Base-by-base conservation (phyloP, 2,329 filamentous ascomycete species). In the Leptodontidium sp. region DNA sequence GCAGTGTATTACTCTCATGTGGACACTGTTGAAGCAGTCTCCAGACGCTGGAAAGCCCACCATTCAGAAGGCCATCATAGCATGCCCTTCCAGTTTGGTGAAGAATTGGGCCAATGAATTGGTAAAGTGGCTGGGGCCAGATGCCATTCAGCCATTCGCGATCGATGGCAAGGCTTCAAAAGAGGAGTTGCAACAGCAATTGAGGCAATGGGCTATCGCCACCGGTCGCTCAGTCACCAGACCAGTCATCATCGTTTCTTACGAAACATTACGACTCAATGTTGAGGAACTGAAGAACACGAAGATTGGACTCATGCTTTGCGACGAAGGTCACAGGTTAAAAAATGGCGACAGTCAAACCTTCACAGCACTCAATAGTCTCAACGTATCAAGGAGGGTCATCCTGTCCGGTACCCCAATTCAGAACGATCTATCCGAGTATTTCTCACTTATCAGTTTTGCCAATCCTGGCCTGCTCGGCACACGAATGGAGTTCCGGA, bases 71-170 rank as follows among this genome's bases (percentile, higher is more conserved):
- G 97, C 94, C 64, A 93, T 99, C 50, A 97, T 99, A 74, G 96
- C 94, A 12, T 99, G 96, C 74, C 96, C 96, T 0, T 97, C 96
- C 1, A 98, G 94, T 86, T 83, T 99, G 79, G 96, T 99, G 40
- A 91, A 93, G 72, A 99, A 99, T 76, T 99, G 96, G 96, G 96
- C 95, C 57, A 98, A 98, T 77, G 96, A 99, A 80, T 82, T 99
- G 78, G 89, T 91, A 5, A 99, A 99, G 83, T 99, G 96, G 96
- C 89, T 99, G 47, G 96, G 96, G 38, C 88, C 92, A 72, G 94
- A 96, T 80, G 93, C 96, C 15, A 90, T 98, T 72, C 93, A 88
- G 1, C 95, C 96, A 8, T 99, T 99, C 79, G 96, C 95, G 26
- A 94, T 98, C 70, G 96, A 99, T 77, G 96, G 96, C 32, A 99